Percentiles rank a stretch among this genome's conserved stretches.
Evolutionary conservation across 225 moss, liverwort and hornwort species (phyloP).

Genomic region (Antitrichia curtipendula): DNA sequence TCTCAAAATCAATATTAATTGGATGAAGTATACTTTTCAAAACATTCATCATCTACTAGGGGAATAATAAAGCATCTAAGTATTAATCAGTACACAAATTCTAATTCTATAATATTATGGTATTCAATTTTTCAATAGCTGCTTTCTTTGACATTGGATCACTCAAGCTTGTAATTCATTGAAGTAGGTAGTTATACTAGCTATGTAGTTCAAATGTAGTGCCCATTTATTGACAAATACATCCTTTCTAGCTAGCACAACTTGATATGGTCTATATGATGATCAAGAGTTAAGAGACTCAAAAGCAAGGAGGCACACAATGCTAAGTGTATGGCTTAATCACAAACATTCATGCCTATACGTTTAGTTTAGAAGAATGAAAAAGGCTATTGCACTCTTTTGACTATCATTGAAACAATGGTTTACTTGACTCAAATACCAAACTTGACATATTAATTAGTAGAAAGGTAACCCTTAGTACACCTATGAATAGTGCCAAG

Average conservation of each 20-base stretch:
- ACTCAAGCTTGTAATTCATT: neutral
- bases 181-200: neutral
- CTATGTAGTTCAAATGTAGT: neutral
- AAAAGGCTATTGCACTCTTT: neutral
- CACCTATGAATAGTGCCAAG: neutral
- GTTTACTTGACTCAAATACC: neutral
- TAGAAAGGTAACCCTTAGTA: neutral
- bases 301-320: neutral
- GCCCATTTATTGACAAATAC: neutral
- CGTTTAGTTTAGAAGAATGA: neutral
- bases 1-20: no score
- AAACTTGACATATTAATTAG: neutral
- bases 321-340: neutral
- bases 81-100: neutral
- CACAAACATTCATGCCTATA: neutral
- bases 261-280: neutral
- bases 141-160: neutral
- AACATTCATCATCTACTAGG: neutral
- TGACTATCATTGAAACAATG: neutral
- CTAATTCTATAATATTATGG: neutral
- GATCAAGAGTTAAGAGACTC: neutral
- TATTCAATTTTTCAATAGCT: neutral
- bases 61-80: neutral
- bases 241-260: neutral
- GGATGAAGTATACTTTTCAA: neutral